Conservation (phyloP, 1,139 yeast genomes). For the Pichiaceae sp. region DNA sequence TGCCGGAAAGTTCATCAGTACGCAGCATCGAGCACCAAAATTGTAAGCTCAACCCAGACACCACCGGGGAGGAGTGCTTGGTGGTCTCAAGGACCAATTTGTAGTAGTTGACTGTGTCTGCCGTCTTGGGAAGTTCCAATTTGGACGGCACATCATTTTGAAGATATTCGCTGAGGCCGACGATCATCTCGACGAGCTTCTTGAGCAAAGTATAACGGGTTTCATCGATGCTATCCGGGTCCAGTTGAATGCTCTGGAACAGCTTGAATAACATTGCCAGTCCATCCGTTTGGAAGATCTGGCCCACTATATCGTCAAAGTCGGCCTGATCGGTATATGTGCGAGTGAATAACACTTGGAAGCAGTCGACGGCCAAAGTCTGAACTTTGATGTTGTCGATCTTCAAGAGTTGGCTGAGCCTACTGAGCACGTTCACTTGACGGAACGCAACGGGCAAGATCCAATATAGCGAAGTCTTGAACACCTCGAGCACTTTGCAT, state of each 20-base stretch:
- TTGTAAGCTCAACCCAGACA: conserved; percentile 83
- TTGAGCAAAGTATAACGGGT: conserved; percentile 69
- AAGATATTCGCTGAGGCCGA: conserved; percentile 75
- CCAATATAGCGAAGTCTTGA: conserved; percentile 91
- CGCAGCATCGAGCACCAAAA: conserved; percentile 92
- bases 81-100: conserved; percentile 74
- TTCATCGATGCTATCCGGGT: conserved; percentile 77
- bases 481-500: conserved; percentile 66
- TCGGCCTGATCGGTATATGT: conserved; percentile 64
- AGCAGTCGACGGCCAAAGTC: conserved; percentile 82
- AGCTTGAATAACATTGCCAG: conserved; percentile 58
- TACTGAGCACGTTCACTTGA: conserved; percentile 55
- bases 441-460: conserved; percentile 69
- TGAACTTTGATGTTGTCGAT: conserved; percentile 59
- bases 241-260: conserved; percentile 52
- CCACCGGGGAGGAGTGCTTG: conserved; percentile 75
- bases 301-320: conserved; percentile 71
- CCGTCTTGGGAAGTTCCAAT: conserved; percentile 30
- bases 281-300: conserved; percentile 68
- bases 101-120: conserved; percentile 59
- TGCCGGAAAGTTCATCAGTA: conserved; percentile 60
- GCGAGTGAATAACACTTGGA: conserved; percentile 82
- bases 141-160: conserved; percentile 25
- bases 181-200: conserved; percentile 89
- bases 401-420: conserved; percentile 55